Evolutionary conservation across 2,329 filamentous ascomycete species (phyloP), one percentile per base, ranked within the genome.

Genomic region (Pestalotiopsis sp.): DNA sequence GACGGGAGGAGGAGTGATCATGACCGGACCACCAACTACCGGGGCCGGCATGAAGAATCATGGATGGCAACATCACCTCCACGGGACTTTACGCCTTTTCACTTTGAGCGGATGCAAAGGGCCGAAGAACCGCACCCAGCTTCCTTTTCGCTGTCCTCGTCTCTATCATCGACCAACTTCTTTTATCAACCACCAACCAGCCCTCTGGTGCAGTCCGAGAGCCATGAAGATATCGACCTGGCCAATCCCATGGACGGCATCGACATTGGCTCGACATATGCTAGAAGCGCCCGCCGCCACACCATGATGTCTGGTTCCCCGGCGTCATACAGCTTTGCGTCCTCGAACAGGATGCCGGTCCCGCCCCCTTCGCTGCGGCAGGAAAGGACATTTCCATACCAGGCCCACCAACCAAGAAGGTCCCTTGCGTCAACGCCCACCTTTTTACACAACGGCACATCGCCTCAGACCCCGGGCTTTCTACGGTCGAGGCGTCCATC

Each of bases 171-270:
- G 2, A 39, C 59, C 27, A 94, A 90, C 74, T 98, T 97, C 78
- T 86, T 92, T 39, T 92, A 97, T 70, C 92, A 95, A 80, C 89
- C 93, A 2, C 95, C 96, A 0, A 98, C 96, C 2, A 98, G 95
- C 75, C 96, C 96, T 14, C 84, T 99, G 12, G 95, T 97, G 0
- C 91, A 98, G 75, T 94, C 94, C 57, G 90, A 94, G 75, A 97
- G 91, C 80, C 96, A 95, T 73, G 91, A 93, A 6, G 93, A 96
- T 73, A 77, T 92, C 25, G 90, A 93, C 68, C 84, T 92, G 62
- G 84, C 88, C 2, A 83, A 87, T 71, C 83, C 83, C 23, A 79
- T 86, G 66, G 84, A 87, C 67, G 80, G 81, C 57, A 84, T 87
- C 66, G 83, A 89, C 62, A 82, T 88, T 45, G 78, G 81, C 49